A percentile compares a stretch with the other conserved stretches of the same genome.
Conservation (phyloP, 495 filamentous ascomycete genomes). For the Penicillium diatomitis region DNA sequence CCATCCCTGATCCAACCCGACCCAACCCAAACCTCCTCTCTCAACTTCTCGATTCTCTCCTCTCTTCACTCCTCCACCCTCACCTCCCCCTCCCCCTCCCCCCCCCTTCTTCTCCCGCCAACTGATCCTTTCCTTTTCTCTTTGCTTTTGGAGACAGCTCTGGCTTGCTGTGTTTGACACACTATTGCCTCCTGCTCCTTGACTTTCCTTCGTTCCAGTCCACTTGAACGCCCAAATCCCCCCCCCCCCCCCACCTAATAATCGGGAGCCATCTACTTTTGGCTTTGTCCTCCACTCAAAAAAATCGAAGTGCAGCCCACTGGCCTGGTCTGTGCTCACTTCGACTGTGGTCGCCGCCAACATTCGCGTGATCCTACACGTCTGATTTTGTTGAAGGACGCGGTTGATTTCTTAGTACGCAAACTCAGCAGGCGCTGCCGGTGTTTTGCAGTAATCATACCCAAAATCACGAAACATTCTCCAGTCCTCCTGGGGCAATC, state of each 20-base stretch:
- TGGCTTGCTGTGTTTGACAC: constrained; percentile 44
- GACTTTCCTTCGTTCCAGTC: constrained; percentile 33
- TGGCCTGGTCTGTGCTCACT: constrained; percentile 41
- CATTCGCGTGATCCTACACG: constrained; percentile 7
- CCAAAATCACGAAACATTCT: background rate
- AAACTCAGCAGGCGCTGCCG: constrained; percentile 93
- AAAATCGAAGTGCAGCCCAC: constrained; percentile 37
- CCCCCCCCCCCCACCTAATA: constrained; percentile 2
- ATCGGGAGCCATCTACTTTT: constrained; percentile 12
- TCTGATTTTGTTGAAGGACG: constrained; percentile 8
- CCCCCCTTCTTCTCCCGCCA: constrained; percentile 5
- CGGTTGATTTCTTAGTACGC: constrained; percentile 25
- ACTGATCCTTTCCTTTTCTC: constrained; percentile 10
- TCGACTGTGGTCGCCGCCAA: constrained; percentile 22
- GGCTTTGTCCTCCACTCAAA: constrained; percentile 4
- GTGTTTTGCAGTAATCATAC: constrained; percentile 49
- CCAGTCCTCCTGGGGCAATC: too few species aligned
- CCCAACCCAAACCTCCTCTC: too few species aligned
- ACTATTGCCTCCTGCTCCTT: constrained; percentile 32
- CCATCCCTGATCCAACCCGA: constrained; percentile 9
- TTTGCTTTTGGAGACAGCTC: constrained; percentile 20
- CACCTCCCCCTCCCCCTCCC: constrained; percentile 8
- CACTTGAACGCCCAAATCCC: background rate
- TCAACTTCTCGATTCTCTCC: too few species aligned
- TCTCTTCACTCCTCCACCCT: constrained; percentile 5